phyloP scores from a whole-genome alignment of 495 filamentous ascomycete genomes.

The Penicillium mononematosum region DNA sequence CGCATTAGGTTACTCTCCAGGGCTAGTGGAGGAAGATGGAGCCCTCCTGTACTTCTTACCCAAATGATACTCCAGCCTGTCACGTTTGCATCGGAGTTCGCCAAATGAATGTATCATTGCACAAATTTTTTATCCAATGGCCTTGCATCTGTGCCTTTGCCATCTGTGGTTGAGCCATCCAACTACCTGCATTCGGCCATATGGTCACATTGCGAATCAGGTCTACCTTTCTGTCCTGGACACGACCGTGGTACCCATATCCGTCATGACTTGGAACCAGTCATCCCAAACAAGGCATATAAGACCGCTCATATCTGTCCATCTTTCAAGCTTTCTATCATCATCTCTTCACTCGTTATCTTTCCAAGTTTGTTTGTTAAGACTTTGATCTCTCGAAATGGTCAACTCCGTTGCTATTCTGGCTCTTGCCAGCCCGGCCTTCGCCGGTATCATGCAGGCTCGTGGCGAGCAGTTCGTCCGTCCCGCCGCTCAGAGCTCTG shows the following conservation, averaged over 20 bases:
- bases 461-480: constrained; percentile 24
- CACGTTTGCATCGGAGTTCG: constrained; percentile 31
- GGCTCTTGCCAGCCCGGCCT: constrained; percentile 42
- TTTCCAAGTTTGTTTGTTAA: constrained; percentile 23
- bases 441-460: constrained; percentile 42
- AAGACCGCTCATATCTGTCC: constrained; percentile 24
- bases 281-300: constrained; percentile 29
- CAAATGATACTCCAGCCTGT: constrained; percentile 37
- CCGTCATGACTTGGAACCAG: constrained; percentile 20
- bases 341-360: constrained; percentile 41
- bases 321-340: constrained; percentile 11
- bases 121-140: constrained; percentile 18
- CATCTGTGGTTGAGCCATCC: constrained; percentile 23
- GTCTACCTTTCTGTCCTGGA: constrained; percentile 29
- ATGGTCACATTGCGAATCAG: constrained; percentile 24
- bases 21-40: constrained; percentile 12
- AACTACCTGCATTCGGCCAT: constrained; percentile 27
- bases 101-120: constrained; percentile 18
- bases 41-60: not conserved
- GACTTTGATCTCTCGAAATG: constrained; percentile 38
- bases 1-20: constrained; percentile 27
- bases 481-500: constrained; percentile 12
- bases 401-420: constrained; percentile 42
- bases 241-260: constrained; percentile 34
- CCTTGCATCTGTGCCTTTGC: constrained; percentile 20